A percentile compares a stretch with the other conserved stretches of the same genome.
phyloP scores from a whole-genome alignment of 2,329 filamentous ascomycete species.

The Coniochaeta hoffmannii region DNA sequence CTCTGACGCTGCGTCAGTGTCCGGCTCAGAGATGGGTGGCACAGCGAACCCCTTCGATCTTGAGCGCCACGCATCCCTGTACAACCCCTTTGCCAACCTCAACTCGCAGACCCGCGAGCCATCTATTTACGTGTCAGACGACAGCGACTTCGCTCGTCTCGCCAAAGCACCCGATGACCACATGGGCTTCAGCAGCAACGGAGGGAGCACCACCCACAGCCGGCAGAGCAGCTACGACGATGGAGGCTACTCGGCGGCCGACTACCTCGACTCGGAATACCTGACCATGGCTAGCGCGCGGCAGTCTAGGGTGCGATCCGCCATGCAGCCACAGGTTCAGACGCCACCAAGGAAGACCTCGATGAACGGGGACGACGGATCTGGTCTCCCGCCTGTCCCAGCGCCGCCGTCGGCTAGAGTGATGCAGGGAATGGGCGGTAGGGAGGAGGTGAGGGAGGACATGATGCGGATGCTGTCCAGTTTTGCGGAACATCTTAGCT shows the following conservation, averaged over 20 bases:
- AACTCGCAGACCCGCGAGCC: slow-evolving; percentile 34
- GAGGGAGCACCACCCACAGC: slow-evolving; percentile 10
- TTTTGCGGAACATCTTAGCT: slow-evolving; percentile 25
- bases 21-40: slow-evolving; percentile 47
- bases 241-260: slow-evolving; percentile 15
- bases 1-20: slow-evolving; percentile 48
- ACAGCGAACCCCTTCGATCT: slow-evolving; percentile 52
- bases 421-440: slow-evolving; percentile 29
- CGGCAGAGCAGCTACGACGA: slow-evolving; percentile 21
- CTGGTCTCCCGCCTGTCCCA: slow-evolving; percentile 28
- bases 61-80: slow-evolving; percentile 54
- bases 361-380: slow-evolving; percentile 7
- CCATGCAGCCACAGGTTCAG: neutral
- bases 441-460: slow-evolving; percentile 23
- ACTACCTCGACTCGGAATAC: slow-evolving; percentile 19
- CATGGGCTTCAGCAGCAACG: slow-evolving; percentile 15
- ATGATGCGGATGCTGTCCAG: slow-evolving; percentile 23
- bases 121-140: slow-evolving; percentile 55
- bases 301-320: neutral
- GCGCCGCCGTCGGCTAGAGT: slow-evolving; percentile 41
- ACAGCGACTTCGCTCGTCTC: slow-evolving; percentile 40
- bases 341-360: neutral
- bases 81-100: slow-evolving; percentile 20
- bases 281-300: slow-evolving; percentile 9
- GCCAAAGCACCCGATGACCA: slow-evolving; percentile 14